A percentile compares a stretch with the other conserved stretches of the same genome.
These are phyloP conservation scores for Begonia fuchsioides DNA, from an alignment of 306 rosid species.

Conservation along the genomic window DNA sequence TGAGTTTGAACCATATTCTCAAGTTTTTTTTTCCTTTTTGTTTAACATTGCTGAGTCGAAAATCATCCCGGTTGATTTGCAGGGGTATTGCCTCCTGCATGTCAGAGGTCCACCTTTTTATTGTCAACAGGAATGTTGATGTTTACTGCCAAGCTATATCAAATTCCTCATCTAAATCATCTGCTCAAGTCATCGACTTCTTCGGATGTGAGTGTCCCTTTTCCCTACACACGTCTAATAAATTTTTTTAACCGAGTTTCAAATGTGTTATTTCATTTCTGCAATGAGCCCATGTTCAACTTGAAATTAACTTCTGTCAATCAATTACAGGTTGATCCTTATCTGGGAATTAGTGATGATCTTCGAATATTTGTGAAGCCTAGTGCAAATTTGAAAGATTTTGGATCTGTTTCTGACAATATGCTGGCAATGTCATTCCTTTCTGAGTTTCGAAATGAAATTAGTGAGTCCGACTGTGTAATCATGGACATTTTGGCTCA, in stretches of 20 bases:
- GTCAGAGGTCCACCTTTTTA: slow-evolving; percentile 61
- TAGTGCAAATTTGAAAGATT: slow-evolving; percentile 39
- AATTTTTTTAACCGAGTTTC: too few species aligned
- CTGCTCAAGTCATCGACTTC: slow-evolving; percentile 40
- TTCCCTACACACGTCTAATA: too few species aligned
- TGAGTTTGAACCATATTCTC: slow-evolving; percentile 6
- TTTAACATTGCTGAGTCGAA: neutral
- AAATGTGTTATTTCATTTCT: neutral
- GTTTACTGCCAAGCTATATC: slow-evolving; percentile 60
- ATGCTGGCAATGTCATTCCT: slow-evolving; percentile 46
- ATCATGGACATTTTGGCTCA: slow-evolving; percentile 44
- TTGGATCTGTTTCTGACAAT: slow-evolving; percentile 57
- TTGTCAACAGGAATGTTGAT: slow-evolving; percentile 65
- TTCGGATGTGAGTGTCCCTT: slow-evolving; percentile 73
- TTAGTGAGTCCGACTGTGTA: slow-evolving; percentile 30
- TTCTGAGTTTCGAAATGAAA: slow-evolving; percentile 40
- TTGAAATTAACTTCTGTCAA: neutral
- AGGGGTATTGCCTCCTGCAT: slow-evolving; percentile 53
- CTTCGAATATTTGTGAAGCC: slow-evolving; percentile 60
- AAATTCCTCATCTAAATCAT: slow-evolving; percentile 60
- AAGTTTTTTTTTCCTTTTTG: slow-evolving; percentile 1
- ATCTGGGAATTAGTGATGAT: slow-evolving; percentile 61
- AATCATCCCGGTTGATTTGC: slow-evolving; percentile 13
- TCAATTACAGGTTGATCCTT: slow-evolving; percentile 61
- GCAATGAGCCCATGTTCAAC: neutral